These are phyloP conservation scores for Hypericum androsaemum DNA, from an alignment of 345 rosid genomes.

Conservation along the genomic window DNA sequence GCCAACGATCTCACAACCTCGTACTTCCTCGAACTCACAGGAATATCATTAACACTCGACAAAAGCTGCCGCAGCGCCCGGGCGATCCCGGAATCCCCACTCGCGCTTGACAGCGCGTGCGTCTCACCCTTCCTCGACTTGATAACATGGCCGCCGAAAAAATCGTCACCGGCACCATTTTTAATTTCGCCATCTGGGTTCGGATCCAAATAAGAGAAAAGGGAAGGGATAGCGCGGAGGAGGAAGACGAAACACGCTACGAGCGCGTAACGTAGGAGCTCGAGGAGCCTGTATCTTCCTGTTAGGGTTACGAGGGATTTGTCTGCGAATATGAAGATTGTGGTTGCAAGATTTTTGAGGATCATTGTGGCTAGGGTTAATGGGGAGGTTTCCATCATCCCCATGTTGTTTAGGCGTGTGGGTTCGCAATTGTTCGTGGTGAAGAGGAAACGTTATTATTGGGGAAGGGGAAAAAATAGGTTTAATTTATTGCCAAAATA, in stretches of 20 bases:
- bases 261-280: constrained; percentile 38
- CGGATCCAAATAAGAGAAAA: constrained; percentile 16
- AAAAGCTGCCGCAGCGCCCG: constrained; percentile 68
- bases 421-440: too few species aligned
- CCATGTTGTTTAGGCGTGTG: neutral
- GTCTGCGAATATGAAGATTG: constrained; percentile 51
- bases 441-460: too few species aligned
- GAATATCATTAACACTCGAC: constrained; percentile 46
- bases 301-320: constrained; percentile 43
- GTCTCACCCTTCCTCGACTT: constrained; percentile 10
- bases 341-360: constrained; percentile 39
- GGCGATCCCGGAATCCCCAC: constrained; percentile 45
- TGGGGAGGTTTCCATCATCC: constrained; percentile 35
- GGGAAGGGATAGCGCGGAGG: constrained; percentile 40
- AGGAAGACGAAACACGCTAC: constrained; percentile 49
- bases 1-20: constrained; percentile 63
- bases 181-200: neutral
- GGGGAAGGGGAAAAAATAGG: too few species aligned
- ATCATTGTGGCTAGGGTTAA: constrained; percentile 42
- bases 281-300: constrained; percentile 35
- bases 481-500: too few species aligned
- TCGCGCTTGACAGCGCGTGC: constrained; percentile 1
- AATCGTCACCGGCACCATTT: constrained; percentile 3
- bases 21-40: constrained; percentile 76
- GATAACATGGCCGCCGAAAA: constrained; percentile 1